Conservation (phyloP, 2,329 filamentous ascomycete genomes). For the Diaporthe citrichinensis region DNA sequence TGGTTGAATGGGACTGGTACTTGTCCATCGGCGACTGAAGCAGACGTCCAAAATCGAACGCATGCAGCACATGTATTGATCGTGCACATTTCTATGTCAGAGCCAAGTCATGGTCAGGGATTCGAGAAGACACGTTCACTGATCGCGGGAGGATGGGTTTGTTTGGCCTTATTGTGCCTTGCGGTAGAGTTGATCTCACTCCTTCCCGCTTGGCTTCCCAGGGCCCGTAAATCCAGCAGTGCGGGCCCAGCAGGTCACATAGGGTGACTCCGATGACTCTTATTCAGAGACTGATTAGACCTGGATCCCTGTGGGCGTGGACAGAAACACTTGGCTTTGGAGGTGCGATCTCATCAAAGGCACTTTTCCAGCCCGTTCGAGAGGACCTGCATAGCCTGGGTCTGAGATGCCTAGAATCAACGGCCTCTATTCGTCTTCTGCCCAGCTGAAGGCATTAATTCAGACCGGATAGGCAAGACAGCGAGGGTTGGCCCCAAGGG, state of each 20-base stretch:
- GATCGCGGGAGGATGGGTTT: slow-evolving; percentile 29
- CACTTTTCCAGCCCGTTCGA: neutral
- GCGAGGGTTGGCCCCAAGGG: neutral
- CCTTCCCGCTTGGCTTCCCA: slow-evolving; percentile 26
- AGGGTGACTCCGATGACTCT: neutral
- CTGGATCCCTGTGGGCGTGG: neutral
- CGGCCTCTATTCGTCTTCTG: neutral
- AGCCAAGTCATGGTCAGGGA: slow-evolving; percentile 7
- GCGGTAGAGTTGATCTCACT: slow-evolving; percentile 9
- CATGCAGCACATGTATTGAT: neutral
- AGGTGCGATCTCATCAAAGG: neutral
- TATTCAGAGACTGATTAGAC: neutral
- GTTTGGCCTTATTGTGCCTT: slow-evolving; percentile 29
- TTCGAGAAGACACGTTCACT: neutral
- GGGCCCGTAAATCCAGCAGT: slow-evolving; percentile 17
- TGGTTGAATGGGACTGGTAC: neutral
- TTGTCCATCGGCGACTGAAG: slow-evolving; percentile 1
- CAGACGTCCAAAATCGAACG: neutral
- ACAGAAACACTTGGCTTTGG: neutral
- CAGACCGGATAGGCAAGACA: neutral
- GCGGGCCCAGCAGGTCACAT: neutral
- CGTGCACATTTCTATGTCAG: neutral
- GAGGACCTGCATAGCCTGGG: neutral
- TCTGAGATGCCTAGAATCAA: slow-evolving; percentile 10
- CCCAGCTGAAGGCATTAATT: neutral